Base-by-base conservation (phyloP, 2,329 filamentous ascomycete species). In the Cytospora paraplurivora region DNA sequence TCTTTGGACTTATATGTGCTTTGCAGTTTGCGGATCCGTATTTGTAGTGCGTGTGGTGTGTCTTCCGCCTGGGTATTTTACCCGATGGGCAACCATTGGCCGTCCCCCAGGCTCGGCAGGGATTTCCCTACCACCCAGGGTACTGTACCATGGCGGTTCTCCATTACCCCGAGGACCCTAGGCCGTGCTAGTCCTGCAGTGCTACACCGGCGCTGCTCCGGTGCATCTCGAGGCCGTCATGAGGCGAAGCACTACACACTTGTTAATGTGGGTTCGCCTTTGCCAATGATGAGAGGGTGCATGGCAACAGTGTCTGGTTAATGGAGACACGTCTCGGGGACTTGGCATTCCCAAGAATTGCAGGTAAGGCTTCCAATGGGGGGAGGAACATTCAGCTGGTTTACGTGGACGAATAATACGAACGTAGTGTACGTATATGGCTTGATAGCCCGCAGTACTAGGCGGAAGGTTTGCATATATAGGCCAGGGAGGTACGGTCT, bases 381-480 rank as follows among this genome's bases (percentile, higher is more conserved):
- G 51, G 19, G n/a, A 27, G 27, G 27, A 27, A 27, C 27, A 51
- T 33, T 34, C 38, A 44, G 38, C 15, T 33, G 50, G 27, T 49
- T 47, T 41, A 61, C 58, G 58, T 61, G 58, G 51, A 54, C 58
- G 50, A 61, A 55, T 61, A 51, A 61, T 55, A 37, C 51, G 27
- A 47, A 32, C 12, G 37, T 21, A 15, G 58, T 19, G 7, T n/a
- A 8, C 6, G 17, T 41, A 7, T 19, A 19, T 44, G 41, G n/a
- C 17, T 44, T n/a, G 6, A 44, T 5, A 7, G 35, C 35, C 35
- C 41, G 7, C 3, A 19, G n/a, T 7, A 19, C 17, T 44, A 5
- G 41, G 19, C 17, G 1, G 41, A 44, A 44, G 41, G 17, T 44
- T 44, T 17, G 41, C 41, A 5, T 19, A 27, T 27, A 27, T 27